These are phyloP conservation scores for Colletotrichum australisinense DNA, from an alignment of 2,329 filamentous ascomycete genomes.

Conservation along the genomic window DNA sequence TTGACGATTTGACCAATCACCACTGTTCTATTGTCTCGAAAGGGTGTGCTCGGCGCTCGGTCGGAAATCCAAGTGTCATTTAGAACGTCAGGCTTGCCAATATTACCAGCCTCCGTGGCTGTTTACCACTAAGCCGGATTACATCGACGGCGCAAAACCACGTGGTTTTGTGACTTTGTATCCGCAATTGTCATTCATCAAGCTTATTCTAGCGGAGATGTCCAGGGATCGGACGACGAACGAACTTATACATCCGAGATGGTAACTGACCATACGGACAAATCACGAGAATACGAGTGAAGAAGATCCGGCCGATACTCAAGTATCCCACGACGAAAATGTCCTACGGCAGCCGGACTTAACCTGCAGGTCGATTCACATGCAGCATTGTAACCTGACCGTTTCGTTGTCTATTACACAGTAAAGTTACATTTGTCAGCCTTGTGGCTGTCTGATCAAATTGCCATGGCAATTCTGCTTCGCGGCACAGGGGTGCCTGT, in stretches of 20 bases:
- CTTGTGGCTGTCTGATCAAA: slow-evolving; percentile 2
- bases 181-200: not conserved
- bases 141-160: not conserved
- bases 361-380: not conserved
- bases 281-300: not conserved
- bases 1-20: not conserved
- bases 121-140: not conserved
- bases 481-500: not conserved
- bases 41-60: slow-evolving; percentile 28
- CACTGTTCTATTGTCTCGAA: not conserved
- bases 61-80: slow-evolving; percentile 4
- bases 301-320: not conserved
- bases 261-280: not conserved
- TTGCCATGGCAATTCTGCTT: not conserved
- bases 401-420: slow-evolving; percentile 31
- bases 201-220: slow-evolving; percentile 1
- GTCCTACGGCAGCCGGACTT: not conserved
- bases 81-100: not conserved
- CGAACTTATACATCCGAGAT: not conserved
- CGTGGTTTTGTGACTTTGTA: slow-evolving; percentile 4
- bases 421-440: slow-evolving; percentile 32
- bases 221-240: not conserved
- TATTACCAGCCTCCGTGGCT: not conserved
- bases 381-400: not conserved
- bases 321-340: not conserved